phyloP scores from a whole-genome alignment of 208 protist genomes.

The Trypanosoma conorhini region DNA sequence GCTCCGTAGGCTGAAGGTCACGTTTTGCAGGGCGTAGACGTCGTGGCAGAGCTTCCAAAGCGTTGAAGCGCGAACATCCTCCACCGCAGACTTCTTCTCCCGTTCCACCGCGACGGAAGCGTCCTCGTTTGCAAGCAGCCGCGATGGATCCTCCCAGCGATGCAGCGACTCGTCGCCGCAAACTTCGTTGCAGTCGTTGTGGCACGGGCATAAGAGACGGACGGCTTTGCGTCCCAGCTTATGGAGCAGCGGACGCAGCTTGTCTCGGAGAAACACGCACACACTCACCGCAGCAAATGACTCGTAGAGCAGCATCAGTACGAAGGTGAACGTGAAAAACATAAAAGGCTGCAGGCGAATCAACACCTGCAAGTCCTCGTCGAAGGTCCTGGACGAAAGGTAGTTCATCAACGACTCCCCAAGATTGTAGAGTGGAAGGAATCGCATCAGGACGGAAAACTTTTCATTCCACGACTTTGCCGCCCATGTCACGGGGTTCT shows the following conservation, averaged over 20 bases:
- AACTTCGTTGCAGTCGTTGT: background rate
- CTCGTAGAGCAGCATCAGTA: constrained; percentile 5
- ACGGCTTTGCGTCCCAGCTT: background rate
- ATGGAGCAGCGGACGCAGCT: background rate
- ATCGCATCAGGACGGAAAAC: constrained; percentile 18
- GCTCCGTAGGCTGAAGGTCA: constrained; percentile 27
- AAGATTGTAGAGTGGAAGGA: constrained; percentile 22
- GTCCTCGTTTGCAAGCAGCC: constrained; percentile 17
- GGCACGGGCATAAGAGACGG: background rate
- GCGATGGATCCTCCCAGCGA: constrained; percentile 17
- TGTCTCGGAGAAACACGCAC: constrained; percentile 8
- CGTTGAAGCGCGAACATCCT: constrained; percentile 6
- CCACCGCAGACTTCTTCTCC: background rate
- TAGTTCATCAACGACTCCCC: constrained; percentile 17
- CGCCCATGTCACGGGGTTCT: constrained; percentile 5
- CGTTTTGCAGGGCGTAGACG: constrained; percentile 25
- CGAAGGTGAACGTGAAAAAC: constrained; percentile 1
- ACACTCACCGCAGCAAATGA: constrained; percentile 1
- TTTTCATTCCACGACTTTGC: constrained; percentile 14
- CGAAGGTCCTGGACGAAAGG: background rate
- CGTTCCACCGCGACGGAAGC: constrained; percentile 12
- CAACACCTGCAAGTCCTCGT: background rate
- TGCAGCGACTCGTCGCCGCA: background rate
- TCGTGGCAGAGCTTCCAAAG: constrained; percentile 22
- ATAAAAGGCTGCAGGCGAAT: background rate